Conservation (phyloP, 2,329 filamentous ascomycete genomes). For the Aureobasidium musti region DNA sequence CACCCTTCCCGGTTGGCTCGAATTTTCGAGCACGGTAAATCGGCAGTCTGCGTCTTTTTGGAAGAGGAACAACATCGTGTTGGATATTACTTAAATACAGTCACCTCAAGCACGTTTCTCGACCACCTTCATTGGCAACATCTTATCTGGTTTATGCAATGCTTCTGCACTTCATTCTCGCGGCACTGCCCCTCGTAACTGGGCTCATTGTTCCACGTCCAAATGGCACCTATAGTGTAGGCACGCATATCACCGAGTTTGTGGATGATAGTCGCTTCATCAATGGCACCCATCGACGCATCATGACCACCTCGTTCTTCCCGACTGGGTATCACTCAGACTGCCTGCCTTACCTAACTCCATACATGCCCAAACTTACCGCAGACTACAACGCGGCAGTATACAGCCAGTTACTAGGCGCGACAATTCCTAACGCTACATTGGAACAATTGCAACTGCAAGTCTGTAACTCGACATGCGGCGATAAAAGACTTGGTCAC, state of each 20-base stretch:
- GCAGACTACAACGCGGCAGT: background rate
- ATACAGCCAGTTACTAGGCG: background rate
- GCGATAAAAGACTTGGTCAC: background rate
- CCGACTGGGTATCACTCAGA: background rate
- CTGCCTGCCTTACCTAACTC: background rate
- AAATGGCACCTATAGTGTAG: background rate
- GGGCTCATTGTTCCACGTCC: background rate
- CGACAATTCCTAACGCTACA: background rate
- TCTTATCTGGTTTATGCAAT: background rate
- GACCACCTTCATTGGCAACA: background rate
- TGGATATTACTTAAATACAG: background rate
- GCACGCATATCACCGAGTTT: background rate
- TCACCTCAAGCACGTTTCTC: background rate
- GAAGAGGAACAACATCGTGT: background rate
- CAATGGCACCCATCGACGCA: background rate
- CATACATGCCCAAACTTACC: background rate
- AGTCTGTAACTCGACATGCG: background rate
- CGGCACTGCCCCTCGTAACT: background rate
- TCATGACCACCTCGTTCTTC: conserved; percentile 1
- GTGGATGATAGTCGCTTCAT: background rate
- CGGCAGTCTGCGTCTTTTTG: background rate
- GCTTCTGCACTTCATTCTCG: background rate
- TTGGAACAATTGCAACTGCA: background rate
- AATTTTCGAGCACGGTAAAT: background rate
- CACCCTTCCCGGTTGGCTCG: background rate